These are phyloP conservation scores for Camelina sativa DNA, from an alignment of 345 rosid genomes.

Conservation along the genomic window DNA sequence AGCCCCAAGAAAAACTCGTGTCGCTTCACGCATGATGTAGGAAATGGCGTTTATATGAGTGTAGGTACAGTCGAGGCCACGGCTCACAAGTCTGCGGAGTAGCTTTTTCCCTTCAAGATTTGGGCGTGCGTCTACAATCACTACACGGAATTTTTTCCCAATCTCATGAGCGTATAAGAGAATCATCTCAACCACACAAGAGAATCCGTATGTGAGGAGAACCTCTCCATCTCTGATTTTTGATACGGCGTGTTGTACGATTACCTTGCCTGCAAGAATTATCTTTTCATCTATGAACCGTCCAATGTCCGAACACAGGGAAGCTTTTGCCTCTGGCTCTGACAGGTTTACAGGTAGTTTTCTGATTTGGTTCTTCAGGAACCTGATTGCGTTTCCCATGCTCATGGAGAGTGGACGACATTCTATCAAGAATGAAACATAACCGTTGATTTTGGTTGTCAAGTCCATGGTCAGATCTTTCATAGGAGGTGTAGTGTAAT, in stretches of 20 bases:
- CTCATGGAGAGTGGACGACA: conserved; percentile 85
- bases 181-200: conserved; percentile 83
- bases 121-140: conserved; percentile 76
- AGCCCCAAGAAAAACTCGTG: conserved; percentile 73
- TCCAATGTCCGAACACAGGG: conserved; percentile 62
- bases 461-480: conserved; percentile 68
- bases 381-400: conserved; percentile 91
- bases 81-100: conserved; percentile 63
- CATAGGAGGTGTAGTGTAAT: conserved; percentile 65
- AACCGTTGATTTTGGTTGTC: conserved; percentile 62
- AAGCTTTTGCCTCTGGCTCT: conserved; percentile 67
- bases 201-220: conserved; percentile 73
- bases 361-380: conserved; percentile 68
- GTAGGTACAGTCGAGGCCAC: conserved; percentile 70
- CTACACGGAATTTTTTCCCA: conserved; percentile 68
- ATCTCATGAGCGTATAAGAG: conserved; percentile 69
- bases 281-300: conserved; percentile 75
- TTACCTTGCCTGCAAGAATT: conserved; percentile 67
- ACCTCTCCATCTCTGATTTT: conserved; percentile 84
- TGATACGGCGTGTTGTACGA: conserved; percentile 64
- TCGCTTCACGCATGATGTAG: conserved; percentile 74
- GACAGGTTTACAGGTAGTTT: conserved; percentile 58
- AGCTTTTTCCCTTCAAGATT: conserved; percentile 71
- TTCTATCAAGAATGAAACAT: conserved; percentile 74
- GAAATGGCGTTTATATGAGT: conserved; percentile 79